These are phyloP conservation scores for Gymnopilus dilepis DNA, from an alignment of 768 basidiomycete species.

Conservation along the genomic window DNA sequence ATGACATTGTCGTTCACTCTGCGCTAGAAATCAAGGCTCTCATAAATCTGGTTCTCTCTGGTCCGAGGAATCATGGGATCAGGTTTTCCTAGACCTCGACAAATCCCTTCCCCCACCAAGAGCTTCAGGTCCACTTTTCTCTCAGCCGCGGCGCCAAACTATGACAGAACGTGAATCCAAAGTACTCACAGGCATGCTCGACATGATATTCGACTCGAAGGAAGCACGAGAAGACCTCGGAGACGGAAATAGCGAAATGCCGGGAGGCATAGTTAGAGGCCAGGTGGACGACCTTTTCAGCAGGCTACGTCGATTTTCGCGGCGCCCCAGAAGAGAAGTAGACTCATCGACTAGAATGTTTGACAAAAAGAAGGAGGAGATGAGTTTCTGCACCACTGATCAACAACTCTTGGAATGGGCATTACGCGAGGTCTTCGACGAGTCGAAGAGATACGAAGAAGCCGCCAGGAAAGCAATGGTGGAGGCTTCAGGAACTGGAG, in stretches of 20 bases:
- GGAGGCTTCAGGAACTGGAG: constrained; percentile 31
- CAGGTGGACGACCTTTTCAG: constrained; percentile 57
- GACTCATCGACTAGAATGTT: constrained; percentile 37
- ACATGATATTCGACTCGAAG: constrained; percentile 62
- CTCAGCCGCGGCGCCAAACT: constrained; percentile 18
- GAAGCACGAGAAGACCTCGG: constrained; percentile 27
- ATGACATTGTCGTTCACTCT: not conserved
- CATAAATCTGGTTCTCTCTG: constrained; percentile 6
- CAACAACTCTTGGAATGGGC: constrained; percentile 78
- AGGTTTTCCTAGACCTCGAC: constrained; percentile 18
- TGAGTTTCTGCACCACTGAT: constrained; percentile 73
- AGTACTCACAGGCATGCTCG: constrained; percentile 77
- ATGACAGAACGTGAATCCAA: constrained; percentile 57
- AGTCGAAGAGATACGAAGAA: constrained; percentile 54
- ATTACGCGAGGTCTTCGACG: constrained; percentile 67
- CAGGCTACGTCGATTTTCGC: constrained; percentile 57
- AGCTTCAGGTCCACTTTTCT: not conserved
- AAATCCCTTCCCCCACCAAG: constrained; percentile 6
- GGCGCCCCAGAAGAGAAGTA: constrained; percentile 59
- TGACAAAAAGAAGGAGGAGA: constrained; percentile 74
- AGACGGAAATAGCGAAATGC: not conserved
- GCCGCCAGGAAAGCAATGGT: constrained; percentile 46
- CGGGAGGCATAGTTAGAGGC: constrained; percentile 17
- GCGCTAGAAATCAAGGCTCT: not conserved
- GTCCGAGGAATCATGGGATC: constrained; percentile 19